phyloP scores from a whole-genome alignment of 441 rosid genomes.

The Mallotus repandus region DNA sequence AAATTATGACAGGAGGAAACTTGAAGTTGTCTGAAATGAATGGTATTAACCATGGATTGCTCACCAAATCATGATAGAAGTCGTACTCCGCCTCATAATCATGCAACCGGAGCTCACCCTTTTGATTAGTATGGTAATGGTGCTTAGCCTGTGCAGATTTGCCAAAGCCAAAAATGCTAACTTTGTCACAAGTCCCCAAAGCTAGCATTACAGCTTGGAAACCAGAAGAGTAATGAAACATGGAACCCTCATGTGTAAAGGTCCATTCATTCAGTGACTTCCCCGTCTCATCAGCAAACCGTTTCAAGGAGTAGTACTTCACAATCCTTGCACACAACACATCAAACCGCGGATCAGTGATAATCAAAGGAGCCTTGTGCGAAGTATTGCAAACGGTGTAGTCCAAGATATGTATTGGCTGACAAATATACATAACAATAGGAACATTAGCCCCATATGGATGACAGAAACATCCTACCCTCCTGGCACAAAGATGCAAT shows the following conservation, averaged over 20 bases:
- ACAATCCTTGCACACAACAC: constrained; percentile 66
- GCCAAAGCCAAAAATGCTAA: constrained; percentile 83
- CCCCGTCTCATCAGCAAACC: constrained; percentile 49
- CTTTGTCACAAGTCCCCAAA: constrained; percentile 71
- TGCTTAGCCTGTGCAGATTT: constrained; percentile 69
- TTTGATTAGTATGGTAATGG: constrained; percentile 89
- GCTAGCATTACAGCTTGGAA: constrained; percentile 89
- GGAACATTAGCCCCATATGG: constrained; percentile 76
- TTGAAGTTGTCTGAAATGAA: constrained; percentile 61
- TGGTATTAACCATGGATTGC: constrained; percentile 58
- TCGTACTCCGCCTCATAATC: constrained; percentile 80
- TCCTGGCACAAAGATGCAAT: constrained; percentile 67
- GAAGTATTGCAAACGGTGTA: constrained; percentile 59
- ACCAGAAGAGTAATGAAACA: constrained; percentile 94
- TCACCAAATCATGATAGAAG: constrained; percentile 61
- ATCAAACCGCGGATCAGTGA: constrained; percentile 83
- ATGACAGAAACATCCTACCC: constrained; percentile 67
- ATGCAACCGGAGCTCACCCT: constrained; percentile 70
- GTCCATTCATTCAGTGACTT: constrained; percentile 63
- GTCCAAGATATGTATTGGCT: constrained; percentile 76
- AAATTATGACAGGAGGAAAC: constrained; percentile 64
- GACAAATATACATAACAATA: constrained; percentile 76
- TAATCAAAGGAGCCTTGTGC: constrained; percentile 50
- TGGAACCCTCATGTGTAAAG: constrained; percentile 54
- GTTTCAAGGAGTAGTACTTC: constrained; percentile 75